Evolutionary conservation across 1,284 basidiomycete genomes (phyloP).

Genomic region (Boletus smithii): DNA sequence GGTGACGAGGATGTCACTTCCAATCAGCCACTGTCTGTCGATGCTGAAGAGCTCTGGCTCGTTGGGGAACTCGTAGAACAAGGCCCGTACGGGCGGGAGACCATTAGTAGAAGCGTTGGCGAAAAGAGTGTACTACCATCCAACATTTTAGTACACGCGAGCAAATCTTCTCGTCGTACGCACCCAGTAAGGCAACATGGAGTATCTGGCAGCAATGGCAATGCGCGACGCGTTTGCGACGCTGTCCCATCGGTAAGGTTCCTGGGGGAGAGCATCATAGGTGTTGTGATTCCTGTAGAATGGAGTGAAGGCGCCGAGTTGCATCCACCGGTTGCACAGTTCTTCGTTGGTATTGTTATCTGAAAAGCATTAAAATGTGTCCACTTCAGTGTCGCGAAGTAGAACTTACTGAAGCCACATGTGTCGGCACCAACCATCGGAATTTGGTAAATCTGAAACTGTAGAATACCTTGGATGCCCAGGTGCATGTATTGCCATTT

Average conservation of each 20-base stretch:
- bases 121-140: slow-evolving; percentile 65
- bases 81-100: slow-evolving; percentile 65
- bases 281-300: slow-evolving; percentile 72
- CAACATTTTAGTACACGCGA: slow-evolving; percentile 25
- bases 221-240: slow-evolving; percentile 69
- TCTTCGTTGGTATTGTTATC: slow-evolving; percentile 75
- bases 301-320: slow-evolving; percentile 70
- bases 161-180: slow-evolving; percentile 21
- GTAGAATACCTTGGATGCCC: slow-evolving; percentile 63
- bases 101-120: slow-evolving; percentile 62
- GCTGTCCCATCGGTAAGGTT: slow-evolving; percentile 74
- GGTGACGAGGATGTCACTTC: slow-evolving; percentile 66
- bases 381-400: neutral
- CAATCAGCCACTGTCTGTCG: slow-evolving; percentile 71
- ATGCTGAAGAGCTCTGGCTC: slow-evolving; percentile 62
- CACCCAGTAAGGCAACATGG: slow-evolving; percentile 74
- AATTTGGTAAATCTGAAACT: slow-evolving; percentile 75
- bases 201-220: slow-evolving; percentile 66
- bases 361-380: slow-evolving; percentile 22
- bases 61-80: slow-evolving; percentile 75
- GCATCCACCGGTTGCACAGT: slow-evolving; percentile 81
- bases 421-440: slow-evolving; percentile 77
- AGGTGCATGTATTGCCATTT: slow-evolving; percentile 60
- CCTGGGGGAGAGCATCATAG: slow-evolving; percentile 58
- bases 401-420: slow-evolving; percentile 56